A percentile compares a stretch with the other conserved stretches of the same genome.
Conservation (phyloP, 1,139 yeast species). For the Ashbya aceris region DNA sequence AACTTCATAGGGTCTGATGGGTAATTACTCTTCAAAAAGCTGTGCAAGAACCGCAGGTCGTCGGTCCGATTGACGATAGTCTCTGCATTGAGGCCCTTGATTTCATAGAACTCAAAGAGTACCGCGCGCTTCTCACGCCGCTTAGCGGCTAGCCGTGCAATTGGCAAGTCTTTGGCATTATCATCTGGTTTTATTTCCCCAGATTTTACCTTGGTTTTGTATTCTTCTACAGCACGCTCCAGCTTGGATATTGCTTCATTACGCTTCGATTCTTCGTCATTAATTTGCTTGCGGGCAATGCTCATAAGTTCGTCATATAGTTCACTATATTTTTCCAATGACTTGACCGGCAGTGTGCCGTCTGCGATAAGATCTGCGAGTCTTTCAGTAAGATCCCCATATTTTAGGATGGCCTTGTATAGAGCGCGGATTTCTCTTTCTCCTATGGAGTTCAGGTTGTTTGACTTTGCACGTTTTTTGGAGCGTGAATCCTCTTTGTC, state of each 20-base stretch:
- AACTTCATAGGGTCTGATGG: slow-evolving; percentile 49
- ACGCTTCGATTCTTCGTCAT: slow-evolving; percentile 60
- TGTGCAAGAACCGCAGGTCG: slow-evolving; percentile 62
- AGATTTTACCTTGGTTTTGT: slow-evolving; percentile 37
- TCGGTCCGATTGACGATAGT: slow-evolving; percentile 70
- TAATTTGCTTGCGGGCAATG: slow-evolving; percentile 52
- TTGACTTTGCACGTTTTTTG: slow-evolving; percentile 30
- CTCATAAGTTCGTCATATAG: slow-evolving; percentile 64
- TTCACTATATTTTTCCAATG: slow-evolving; percentile 71
- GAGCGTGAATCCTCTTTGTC: slow-evolving; percentile 33
- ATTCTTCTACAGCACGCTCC: slow-evolving; percentile 54
- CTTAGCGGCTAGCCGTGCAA: slow-evolving; percentile 44
- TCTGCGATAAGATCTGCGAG: slow-evolving; percentile 88
- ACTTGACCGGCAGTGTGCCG: slow-evolving; percentile 72
- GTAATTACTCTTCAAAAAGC: slow-evolving; percentile 24
- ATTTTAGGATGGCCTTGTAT: slow-evolving; percentile 70
- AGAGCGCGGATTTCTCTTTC: slow-evolving; percentile 85
- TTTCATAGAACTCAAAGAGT: slow-evolving; percentile 80
- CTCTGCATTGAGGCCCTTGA: slow-evolving; percentile 87
- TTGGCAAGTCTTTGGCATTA: slow-evolving; percentile 30
- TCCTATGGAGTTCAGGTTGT: slow-evolving; percentile 51
- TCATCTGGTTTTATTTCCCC: slow-evolving; percentile 32
- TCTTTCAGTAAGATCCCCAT: slow-evolving; percentile 71
- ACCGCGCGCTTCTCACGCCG: slow-evolving; percentile 82
- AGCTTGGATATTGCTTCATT: slow-evolving; percentile 45